These are phyloP conservation scores for Coemansia sp. DNA, from an alignment of 192 early-diverging fungal genomes.

Conservation along the genomic window DNA sequence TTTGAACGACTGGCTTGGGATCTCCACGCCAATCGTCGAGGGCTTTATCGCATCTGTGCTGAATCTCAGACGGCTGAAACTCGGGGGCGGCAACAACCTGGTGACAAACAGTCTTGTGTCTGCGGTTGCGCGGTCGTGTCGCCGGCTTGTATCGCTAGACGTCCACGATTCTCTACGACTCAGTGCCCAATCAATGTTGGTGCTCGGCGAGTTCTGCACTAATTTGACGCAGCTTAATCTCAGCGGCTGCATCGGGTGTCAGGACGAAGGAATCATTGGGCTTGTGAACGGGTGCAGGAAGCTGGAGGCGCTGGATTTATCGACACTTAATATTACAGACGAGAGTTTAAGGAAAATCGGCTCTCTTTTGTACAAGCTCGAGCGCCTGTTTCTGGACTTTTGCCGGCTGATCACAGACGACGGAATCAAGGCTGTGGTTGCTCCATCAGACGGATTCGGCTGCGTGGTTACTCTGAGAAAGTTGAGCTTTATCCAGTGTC, in stretches of 20 bases:
- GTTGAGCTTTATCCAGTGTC: conserved; percentile 25
- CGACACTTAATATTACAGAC: conserved; percentile 25
- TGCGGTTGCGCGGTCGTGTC: conserved; percentile 16
- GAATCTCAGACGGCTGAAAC: conserved; percentile 18
- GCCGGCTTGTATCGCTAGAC: conserved; percentile 14
- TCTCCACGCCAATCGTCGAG: conserved; percentile 5
- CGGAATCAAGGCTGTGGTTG: conserved; percentile 27
- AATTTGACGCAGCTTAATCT: conserved; percentile 20
- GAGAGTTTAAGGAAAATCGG: conserved; percentile 23
- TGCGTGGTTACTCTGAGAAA: conserved; percentile 31
- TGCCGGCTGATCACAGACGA: conserved; percentile 26
- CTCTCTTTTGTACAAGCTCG: conserved; percentile 15
- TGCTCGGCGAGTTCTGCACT: conserved; percentile 25
- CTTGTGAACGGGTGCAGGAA: conserved; percentile 19
- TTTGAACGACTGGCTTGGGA: neutral
- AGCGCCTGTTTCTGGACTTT: conserved; percentile 26
- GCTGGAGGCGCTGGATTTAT: conserved; percentile 22
- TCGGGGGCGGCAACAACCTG: conserved; percentile 28
- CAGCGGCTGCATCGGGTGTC: conserved; percentile 25
- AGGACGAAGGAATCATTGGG: conserved; percentile 21
- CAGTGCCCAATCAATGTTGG: conserved; percentile 10
- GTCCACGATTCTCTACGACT: conserved; percentile 27
- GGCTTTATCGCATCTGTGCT: conserved; percentile 13
- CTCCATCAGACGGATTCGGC: conserved; percentile 23
- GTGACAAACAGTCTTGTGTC: conserved; percentile 26